phyloP scores from a whole-genome alignment of 345 rosid genomes.

The Syzygium aromaticum region DNA sequence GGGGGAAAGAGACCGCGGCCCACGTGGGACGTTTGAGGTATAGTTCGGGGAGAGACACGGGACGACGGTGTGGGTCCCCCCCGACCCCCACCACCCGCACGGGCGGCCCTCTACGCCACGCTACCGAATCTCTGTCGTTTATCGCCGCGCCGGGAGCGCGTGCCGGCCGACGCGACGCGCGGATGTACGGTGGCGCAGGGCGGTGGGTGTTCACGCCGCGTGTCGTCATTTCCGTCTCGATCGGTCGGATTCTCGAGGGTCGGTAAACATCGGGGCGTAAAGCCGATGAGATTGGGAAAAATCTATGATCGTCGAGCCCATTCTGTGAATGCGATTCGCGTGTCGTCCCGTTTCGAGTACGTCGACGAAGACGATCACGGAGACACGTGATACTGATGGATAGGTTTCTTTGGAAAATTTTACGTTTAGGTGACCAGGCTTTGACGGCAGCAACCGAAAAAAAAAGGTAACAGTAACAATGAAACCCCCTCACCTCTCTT shows the following conservation, averaged over 20 bases:
- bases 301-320: too few relatives aligned
- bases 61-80: neutral
- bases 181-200: fast-evolving
- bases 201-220: too few relatives aligned
- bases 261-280: fast-evolving
- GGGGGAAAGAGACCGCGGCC: neutral
- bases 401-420: neutral
- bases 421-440: neutral
- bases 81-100: conserved; percentile 29
- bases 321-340: too few relatives aligned
- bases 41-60: neutral
- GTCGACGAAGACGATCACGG: too few relatives aligned
- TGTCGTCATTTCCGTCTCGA: fast-evolving
- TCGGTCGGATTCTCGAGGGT: fast-evolving
- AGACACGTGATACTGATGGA: neutral
- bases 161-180: neutral
- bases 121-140: conserved; percentile 52
- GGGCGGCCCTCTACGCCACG: conserved; percentile 37
- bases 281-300: too few relatives aligned
- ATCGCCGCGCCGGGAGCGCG: neutral
- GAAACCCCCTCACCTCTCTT: neutral
- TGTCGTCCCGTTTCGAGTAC: too few relatives aligned
- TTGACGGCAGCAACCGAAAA: neutral
- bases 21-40: neutral
- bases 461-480: neutral